These are phyloP conservation scores for Heritiera littoralis DNA, from an alignment of 345 rosid genomes.

Conservation along the genomic window DNA sequence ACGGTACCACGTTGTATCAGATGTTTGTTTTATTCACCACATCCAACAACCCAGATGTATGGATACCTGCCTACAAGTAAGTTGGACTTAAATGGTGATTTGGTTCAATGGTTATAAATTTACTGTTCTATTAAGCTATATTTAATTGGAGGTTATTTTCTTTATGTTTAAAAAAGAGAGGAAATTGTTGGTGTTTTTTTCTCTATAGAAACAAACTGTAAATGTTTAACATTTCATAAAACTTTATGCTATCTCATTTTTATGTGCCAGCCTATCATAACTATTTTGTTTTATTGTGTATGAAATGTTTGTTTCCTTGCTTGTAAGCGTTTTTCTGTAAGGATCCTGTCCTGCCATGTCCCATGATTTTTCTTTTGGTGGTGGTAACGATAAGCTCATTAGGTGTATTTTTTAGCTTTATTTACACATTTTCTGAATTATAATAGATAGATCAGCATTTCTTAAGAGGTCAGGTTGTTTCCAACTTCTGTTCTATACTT, in stretches of 20 bases:
- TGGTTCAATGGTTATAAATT: constrained; percentile 4
- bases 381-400: background rate
- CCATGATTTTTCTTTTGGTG: constrained; percentile 1
- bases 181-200: background rate
- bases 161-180: background rate
- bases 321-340: background rate
- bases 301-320: background rate
- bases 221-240: background rate
- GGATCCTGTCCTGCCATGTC: background rate
- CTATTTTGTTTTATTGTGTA: constrained; percentile 1
- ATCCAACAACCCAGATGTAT: constrained; percentile 98
- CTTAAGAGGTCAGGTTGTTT: background rate
- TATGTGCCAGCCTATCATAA: background rate
- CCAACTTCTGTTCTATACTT: background rate
- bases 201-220: background rate
- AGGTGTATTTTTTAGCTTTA: background rate
- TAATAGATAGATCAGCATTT: background rate
- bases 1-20: constrained; percentile 74
- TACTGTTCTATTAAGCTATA: background rate
- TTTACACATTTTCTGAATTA: background rate
- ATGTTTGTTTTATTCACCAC: constrained; percentile 95
- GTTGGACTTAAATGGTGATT: constrained; percentile 31
- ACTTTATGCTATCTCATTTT: background rate
- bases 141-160: constrained; percentile 8
- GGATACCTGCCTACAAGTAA: constrained; percentile 98